These are phyloP conservation scores for Hebeloma cylindrosporum DNA, from an alignment of 768 basidiomycete species.

Conservation along the genomic window DNA sequence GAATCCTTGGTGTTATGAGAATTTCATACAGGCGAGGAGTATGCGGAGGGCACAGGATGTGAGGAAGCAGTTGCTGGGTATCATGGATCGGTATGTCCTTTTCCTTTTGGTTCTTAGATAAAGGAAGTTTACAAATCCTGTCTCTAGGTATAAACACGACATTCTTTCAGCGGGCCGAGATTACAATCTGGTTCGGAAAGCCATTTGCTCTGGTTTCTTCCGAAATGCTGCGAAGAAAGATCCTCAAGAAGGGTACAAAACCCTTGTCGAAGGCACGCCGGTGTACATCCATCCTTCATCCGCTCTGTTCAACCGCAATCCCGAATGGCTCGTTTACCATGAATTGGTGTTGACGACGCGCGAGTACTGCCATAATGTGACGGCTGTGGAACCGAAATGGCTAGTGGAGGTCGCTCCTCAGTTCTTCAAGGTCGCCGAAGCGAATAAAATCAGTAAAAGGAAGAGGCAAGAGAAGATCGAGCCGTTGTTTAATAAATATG, in stretches of 20 bases:
- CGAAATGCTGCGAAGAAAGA: conserved; percentile 98
- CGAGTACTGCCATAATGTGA: conserved; percentile 91
- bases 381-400: conserved; percentile 97
- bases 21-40: conserved; percentile 96
- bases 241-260: conserved; percentile 97
- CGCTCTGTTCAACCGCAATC: conserved; percentile 93
- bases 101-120: background rate
- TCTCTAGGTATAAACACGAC: conserved; percentile 91
- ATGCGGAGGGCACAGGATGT: conserved; percentile 98
- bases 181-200: conserved; percentile 89
- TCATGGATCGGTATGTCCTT: conserved; percentile 88
- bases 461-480: conserved; percentile 98
- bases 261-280: conserved; percentile 95
- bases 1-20: conserved; percentile 99
- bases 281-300: conserved; percentile 99
- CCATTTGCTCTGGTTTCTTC: conserved; percentile 98
- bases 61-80: conserved; percentile 93
- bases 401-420: conserved; percentile 96
- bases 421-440: conserved; percentile 98
- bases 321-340: conserved; percentile 96
- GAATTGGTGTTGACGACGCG: conserved; percentile 96
- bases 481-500: conserved; percentile 93
- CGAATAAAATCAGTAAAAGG: conserved; percentile 95
- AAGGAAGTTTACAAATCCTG: conserved; percentile 12
- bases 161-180: conserved; percentile 90